Conservation (phyloP, 805 yeast genomes). For the Tetrapisispora pingtungensis region DNA sequence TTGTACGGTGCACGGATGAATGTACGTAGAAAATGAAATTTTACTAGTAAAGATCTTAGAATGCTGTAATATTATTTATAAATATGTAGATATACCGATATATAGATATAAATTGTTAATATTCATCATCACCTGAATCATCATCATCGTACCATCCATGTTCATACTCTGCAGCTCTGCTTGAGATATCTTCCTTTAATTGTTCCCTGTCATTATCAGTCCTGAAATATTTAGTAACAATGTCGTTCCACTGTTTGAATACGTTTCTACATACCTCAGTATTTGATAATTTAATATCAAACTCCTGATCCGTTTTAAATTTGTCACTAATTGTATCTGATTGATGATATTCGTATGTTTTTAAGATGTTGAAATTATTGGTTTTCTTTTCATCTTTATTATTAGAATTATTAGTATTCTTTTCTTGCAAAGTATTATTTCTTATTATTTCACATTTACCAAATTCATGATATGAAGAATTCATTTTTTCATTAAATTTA, state of each 20-base stretch:
- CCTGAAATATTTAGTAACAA: conserved; percentile 25
- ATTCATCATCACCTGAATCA: conserved; percentile 32
- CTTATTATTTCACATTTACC: conserved; percentile 15
- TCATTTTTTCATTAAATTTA: conserved; percentile 5
- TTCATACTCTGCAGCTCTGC: conserved; percentile 38
- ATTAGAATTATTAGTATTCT: background rate
- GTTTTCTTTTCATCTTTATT: background rate
- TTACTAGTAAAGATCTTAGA: no score
- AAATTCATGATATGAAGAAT: conserved; percentile 12
- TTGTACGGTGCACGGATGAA: no score
- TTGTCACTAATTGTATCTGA: conserved; percentile 24
- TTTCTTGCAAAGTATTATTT: background rate
- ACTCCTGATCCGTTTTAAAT: conserved; percentile 8
- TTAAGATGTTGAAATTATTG: conserved; percentile 4
- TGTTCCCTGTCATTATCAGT: conserved; percentile 44
- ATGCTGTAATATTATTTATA: background rate
- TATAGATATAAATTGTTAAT: background rate
- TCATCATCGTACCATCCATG: conserved; percentile 42
- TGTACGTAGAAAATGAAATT: no score
- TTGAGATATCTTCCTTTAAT: conserved; percentile 38
- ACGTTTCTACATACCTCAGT: conserved; percentile 25
- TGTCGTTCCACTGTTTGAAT: conserved; percentile 23
- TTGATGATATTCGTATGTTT: conserved; percentile 16
- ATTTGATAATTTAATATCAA: conserved; percentile 10
- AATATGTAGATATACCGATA: background rate